Conservation (phyloP, 352 stramenopile species). For the Pseudoperonospora humuli region DNA sequence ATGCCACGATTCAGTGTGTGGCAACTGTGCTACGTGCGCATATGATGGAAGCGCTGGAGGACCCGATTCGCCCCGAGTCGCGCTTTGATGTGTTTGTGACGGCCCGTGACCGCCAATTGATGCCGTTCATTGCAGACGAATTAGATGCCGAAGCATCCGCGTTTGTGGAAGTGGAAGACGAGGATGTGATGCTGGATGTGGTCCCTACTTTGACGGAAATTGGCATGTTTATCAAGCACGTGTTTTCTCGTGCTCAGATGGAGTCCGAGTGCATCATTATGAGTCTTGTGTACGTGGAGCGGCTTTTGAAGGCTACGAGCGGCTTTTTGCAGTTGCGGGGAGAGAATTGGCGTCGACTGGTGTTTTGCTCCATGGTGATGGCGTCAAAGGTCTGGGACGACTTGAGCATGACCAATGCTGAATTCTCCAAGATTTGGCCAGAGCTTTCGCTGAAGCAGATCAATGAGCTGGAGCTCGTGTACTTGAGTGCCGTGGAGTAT, state of each 20-base stretch:
- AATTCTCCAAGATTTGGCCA: conserved; percentile 93
- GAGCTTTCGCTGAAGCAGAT: conserved; percentile 90
- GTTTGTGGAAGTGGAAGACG: conserved; percentile 21
- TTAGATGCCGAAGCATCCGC: conserved; percentile 20
- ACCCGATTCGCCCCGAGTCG: conserved; percentile 38
- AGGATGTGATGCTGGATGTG: conserved; percentile 26
- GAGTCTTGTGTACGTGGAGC: conserved; percentile 95
- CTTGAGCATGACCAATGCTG: conserved; percentile 95
- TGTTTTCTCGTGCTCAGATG: conserved; percentile 88
- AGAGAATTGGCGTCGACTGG: conserved; percentile 90
- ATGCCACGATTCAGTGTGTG: conserved; percentile 93
- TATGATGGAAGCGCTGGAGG: conserved; percentile 83
- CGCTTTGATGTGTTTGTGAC: conserved; percentile 74
- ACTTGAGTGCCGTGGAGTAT: conserved; percentile 87
- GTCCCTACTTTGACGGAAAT: conserved; percentile 89
- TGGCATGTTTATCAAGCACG: conserved; percentile 88
- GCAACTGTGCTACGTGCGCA: conserved; percentile 93
- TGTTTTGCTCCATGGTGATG: conserved; percentile 96
- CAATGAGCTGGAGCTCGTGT: conserved; percentile 92
- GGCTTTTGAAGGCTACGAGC: conserved; percentile 88
- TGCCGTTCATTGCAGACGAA: conserved; percentile 23
- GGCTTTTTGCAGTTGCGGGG: conserved; percentile 66
- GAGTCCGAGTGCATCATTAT: conserved; percentile 98
- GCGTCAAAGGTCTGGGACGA: conserved; percentile 97
- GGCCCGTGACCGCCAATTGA: conserved; percentile 28